These are phyloP conservation scores for Apostasia shenzhenica DNA, from an alignment of 106 monocot species.

Conservation along the genomic window DNA sequence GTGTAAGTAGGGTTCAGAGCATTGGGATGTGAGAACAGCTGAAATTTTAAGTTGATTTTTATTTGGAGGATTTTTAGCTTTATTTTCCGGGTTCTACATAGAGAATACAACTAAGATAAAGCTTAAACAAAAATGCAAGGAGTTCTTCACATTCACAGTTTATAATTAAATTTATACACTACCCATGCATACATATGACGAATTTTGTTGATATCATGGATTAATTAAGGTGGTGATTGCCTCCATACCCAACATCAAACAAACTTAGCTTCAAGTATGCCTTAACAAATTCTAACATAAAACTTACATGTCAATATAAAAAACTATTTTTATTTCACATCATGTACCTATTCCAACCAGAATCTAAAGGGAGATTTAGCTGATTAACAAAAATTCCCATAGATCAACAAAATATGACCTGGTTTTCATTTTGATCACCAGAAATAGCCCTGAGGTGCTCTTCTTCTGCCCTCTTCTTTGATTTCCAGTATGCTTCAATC, in stretches of 20 bases:
- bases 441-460: background rate
- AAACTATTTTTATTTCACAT: background rate
- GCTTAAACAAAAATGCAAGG: background rate
- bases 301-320: background rate
- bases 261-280: background rate
- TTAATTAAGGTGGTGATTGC: too few species aligned
- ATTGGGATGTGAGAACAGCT: too few species aligned
- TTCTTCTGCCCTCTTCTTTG: conserved; percentile 23
- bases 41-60: too few species aligned
- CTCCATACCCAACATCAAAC: too few species aligned
- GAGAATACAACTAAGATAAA: background rate
- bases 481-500: conserved; percentile 47
- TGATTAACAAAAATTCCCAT: too few species aligned
- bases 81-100: background rate
- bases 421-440: conserved; percentile 6
- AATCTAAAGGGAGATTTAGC: background rate
- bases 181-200: too few species aligned
- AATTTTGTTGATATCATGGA: too few species aligned
- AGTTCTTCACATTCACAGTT: background rate
- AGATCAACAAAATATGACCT: conserved; percentile 7
- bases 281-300: background rate
- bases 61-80: too few species aligned
- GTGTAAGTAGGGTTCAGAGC: background rate
- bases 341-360: background rate
- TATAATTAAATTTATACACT: background rate